phyloP scores from a whole-genome alignment of 345 rosid genomes.

The Geranium rotundifolium region DNA sequence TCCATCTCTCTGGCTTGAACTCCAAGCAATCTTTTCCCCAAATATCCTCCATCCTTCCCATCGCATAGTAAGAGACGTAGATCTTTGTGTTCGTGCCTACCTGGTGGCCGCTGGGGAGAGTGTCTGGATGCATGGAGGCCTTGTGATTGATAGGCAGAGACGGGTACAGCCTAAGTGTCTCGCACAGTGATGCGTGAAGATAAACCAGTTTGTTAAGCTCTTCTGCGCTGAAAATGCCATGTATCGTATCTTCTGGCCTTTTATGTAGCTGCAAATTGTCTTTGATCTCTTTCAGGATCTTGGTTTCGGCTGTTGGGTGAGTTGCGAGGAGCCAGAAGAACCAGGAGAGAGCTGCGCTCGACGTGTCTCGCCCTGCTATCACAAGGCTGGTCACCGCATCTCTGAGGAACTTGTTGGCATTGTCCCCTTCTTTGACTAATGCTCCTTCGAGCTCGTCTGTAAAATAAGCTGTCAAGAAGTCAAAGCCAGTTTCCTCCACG shows the following conservation, averaged over 20 bases:
- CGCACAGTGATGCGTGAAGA: slow-evolving; percentile 29
- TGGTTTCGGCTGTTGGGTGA: slow-evolving; percentile 18
- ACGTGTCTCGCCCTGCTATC: slow-evolving; percentile 45
- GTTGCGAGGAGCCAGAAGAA: slow-evolving; percentile 33
- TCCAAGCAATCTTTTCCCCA: slow-evolving; percentile 94
- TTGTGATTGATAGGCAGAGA: slow-evolving; percentile 95
- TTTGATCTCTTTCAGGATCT: slow-evolving; percentile 35
- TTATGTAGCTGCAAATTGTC: background rate
- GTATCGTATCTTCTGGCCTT: too few relatives aligned
- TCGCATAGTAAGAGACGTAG: slow-evolving; percentile 70
- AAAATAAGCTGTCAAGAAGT: slow-evolving; percentile 31
- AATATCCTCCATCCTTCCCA: slow-evolving; percentile 72
- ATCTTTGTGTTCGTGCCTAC: slow-evolving; percentile 83
- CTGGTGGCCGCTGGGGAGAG: slow-evolving; percentile 79
- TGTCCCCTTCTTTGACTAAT: slow-evolving; percentile 1
- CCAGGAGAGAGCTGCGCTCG: slow-evolving; percentile 26
- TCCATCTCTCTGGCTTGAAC: slow-evolving; percentile 81
- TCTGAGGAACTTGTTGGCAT: slow-evolving; percentile 24
- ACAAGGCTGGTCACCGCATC: slow-evolving; percentile 38
- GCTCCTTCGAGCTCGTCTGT: slow-evolving; percentile 5
- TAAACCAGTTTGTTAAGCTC: slow-evolving; percentile 12
- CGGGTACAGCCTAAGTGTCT: slow-evolving; percentile 78
- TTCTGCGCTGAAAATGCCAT: background rate
- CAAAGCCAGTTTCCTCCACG: slow-evolving; percentile 6
- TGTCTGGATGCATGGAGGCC: slow-evolving; percentile 61